Conservation (phyloP, 441 rosid species). For the Codiaeum variegatum region DNA sequence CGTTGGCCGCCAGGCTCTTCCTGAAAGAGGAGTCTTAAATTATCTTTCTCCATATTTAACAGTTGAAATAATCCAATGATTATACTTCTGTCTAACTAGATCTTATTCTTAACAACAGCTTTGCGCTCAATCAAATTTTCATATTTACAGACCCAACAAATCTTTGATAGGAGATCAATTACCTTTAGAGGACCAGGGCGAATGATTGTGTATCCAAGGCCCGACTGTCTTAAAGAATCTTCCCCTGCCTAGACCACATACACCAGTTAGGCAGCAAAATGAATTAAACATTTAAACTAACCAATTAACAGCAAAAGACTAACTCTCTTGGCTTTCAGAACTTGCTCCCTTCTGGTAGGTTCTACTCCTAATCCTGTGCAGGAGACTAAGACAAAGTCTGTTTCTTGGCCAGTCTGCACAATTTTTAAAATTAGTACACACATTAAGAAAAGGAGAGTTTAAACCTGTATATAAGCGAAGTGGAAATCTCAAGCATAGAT, state of each 20-base stretch:
- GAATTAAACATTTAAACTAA: neutral
- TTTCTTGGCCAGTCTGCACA: constrained; percentile 94
- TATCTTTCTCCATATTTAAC: neutral
- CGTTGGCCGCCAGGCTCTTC: constrained; percentile 98
- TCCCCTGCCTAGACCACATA: constrained; percentile 69
- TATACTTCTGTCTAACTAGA: neutral
- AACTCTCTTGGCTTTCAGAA: constrained; percentile 91
- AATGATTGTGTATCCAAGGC: constrained; percentile 90
- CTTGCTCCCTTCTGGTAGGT: constrained; percentile 86
- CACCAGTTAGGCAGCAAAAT: neutral
- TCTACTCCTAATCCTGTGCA: constrained; percentile 92
- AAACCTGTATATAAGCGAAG: neutral
- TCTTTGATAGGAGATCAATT: constrained; percentile 19
- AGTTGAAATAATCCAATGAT: constrained; percentile 2
- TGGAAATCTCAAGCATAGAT: neutral
- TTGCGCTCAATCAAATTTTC: neutral
- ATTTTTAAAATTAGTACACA: neutral
- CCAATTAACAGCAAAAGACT: constrained; percentile 17
- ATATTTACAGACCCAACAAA: neutral
- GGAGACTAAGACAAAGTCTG: constrained; percentile 83
- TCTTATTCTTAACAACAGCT: neutral
- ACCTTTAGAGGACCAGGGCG: constrained; percentile 94
- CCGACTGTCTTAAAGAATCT: constrained; percentile 88
- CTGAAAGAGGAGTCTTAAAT: constrained; percentile 35
- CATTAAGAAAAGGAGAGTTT: neutral